Base-by-base conservation (phyloP, 1,139 yeast genomes). In the Kazachstania sp. region DNA sequence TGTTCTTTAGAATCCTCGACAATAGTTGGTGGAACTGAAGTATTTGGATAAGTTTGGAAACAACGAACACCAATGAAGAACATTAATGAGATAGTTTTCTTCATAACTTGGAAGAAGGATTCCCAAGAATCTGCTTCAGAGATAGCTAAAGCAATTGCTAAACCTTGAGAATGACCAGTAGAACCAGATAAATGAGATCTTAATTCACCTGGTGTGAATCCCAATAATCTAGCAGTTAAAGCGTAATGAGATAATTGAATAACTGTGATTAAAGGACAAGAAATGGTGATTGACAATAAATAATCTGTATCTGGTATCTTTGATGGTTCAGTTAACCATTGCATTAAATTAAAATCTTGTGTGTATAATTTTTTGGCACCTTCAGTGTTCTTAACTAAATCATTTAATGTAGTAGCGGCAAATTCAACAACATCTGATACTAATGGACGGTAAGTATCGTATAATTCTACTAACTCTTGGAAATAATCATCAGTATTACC, bases 111-210 rank as follows among this genome's bases (percentile, higher is more conserved):
- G 65, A 77, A 75, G 72, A 86, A 92, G 23, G 87, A 78, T 15
- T 79, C 86, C 97, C 97, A 90, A 44, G 86, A 75, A 61, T 79
- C 82, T 20, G 96, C 78, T 51, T 90, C 79, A 39, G 97, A 86
- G 59, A 92, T 78, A 36, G 95, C 95, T 54, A 88, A 79, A 36
- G 99, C 95, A 38, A 97, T 86, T 49, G 92, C 86, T 61, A 92
- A 74, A 72, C 98, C 98, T 74, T 92, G 98, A 38, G 97, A 90
- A 69, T 92, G 98, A 71, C 98, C 98, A 46, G 97, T 90, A 41
- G 97, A 79, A 63, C 97, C 97, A 46, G 77, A 69, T 51, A 90
- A 72, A 59, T 75, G 69, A 48, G 74, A 68, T 70, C 90, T 78
- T 60, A 92, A 75, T 68, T 86, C 83, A 58, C 97, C 97, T 35